phyloP scores from a whole-genome alignment of 202 grass and related monocot species.

The Setaria italica region DNA sequence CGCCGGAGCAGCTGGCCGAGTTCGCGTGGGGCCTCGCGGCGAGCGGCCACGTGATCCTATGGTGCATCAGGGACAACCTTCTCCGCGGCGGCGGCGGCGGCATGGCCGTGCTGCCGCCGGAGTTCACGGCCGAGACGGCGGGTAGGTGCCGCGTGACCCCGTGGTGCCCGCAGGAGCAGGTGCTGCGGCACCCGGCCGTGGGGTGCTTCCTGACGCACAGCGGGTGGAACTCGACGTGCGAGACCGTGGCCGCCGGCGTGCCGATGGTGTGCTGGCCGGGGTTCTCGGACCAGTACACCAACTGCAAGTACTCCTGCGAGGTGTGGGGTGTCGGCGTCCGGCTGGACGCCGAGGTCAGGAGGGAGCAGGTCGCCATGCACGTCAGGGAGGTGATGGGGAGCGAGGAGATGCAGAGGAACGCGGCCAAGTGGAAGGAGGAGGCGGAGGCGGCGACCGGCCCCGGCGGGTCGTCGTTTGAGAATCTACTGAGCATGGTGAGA shows the following conservation, averaged over 20 bases:
- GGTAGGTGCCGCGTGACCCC: neutral
- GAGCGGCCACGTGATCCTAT: neutral
- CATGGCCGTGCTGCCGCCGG: neutral
- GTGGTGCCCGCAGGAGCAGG: constrained; percentile 43
- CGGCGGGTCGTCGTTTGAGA: neutral
- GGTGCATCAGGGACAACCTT: neutral
- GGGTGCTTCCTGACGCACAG: constrained; percentile 49
- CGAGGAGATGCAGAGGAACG: neutral
- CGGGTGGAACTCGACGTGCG: constrained; percentile 52
- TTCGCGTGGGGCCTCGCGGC: constrained; percentile 61
- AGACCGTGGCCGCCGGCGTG: constrained; percentile 32
- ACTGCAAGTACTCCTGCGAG: constrained; percentile 50
- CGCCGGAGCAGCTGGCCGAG: constrained; percentile 49
- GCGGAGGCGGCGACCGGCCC: neutral
- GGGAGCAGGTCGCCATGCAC: constrained; percentile 13
- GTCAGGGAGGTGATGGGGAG: constrained; percentile 8
- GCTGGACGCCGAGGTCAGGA: constrained; percentile 28
- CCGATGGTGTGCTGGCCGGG: constrained; percentile 52
- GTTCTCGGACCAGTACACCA: constrained; percentile 56
- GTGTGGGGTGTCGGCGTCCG: constrained; percentile 45
- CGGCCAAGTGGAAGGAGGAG: constrained; percentile 12
- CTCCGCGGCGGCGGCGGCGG: neutral
- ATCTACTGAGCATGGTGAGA: neutral
- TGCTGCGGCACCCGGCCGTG: constrained; percentile 34
- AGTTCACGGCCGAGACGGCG: neutral